These are phyloP conservation scores for Prosopis cineraria DNA, from an alignment of 306 rosid genomes.

Conservation along the genomic window DNA sequence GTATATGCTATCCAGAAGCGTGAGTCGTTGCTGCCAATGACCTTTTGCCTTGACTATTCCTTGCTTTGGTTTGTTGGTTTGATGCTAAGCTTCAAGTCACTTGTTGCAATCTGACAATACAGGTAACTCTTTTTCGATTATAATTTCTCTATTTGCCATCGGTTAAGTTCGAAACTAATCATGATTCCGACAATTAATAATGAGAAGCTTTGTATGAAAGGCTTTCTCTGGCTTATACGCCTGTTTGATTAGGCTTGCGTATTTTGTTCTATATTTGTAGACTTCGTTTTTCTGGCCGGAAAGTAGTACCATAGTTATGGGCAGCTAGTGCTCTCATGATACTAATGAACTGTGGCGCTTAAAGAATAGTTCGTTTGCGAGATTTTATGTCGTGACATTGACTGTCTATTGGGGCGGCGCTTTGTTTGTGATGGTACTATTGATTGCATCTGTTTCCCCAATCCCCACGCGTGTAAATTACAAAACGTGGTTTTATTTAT, in stretches of 20 bases:
- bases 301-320: not conserved
- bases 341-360: not conserved
- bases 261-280: constrained; percentile 2
- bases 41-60: not conserved
- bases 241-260: not conserved
- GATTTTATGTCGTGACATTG: not conserved
- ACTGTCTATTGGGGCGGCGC: not conserved
- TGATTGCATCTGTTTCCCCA: not conserved
- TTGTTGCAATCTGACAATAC: constrained; percentile 16
- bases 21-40: not conserved
- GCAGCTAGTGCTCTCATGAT: constrained; percentile 4
- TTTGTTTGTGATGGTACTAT: not conserved
- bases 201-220: not conserved
- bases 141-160: not conserved
- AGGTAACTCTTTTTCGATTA: constrained; percentile 4
- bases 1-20: not conserved
- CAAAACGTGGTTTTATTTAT: not conserved
- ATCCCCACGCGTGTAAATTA: not conserved
- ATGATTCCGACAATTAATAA: not conserved
- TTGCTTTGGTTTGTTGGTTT: constrained; percentile 18
- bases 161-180: not conserved
- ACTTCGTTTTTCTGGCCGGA: not conserved
- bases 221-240: not conserved
- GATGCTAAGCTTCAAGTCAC: constrained; percentile 24
- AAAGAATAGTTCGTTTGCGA: not conserved